Conservation (phyloP, 257 asterid species). For the Nemophila menziesii region DNA sequence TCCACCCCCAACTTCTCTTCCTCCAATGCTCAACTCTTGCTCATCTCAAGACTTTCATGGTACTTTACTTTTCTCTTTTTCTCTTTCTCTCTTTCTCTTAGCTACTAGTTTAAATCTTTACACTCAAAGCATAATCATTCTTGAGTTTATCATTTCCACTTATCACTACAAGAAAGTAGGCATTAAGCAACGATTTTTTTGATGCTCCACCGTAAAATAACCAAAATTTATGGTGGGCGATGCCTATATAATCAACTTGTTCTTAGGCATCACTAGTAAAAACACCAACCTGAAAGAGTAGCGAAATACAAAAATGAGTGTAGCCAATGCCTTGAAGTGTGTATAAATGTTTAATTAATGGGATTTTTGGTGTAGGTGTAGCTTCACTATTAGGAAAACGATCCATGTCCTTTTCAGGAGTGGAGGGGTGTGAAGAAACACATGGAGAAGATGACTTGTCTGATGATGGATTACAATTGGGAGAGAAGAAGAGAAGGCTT, state of each 20-base stretch:
- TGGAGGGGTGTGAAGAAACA: constrained; percentile 1
- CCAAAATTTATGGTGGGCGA: too few species aligned
- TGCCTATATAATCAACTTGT: too few species aligned
- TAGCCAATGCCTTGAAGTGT: background rate
- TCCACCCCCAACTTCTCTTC: constrained; percentile 31
- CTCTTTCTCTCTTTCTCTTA: constrained; percentile 3
- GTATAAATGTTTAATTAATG: background rate
- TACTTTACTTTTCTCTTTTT: constrained; percentile 1
- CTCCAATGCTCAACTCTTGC: constrained; percentile 24
- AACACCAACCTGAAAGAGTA: too few species aligned
- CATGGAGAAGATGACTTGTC: constrained; percentile 39
- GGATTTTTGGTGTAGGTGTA: constrained; percentile 10
- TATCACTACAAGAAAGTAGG: too few species aligned
- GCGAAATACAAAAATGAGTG: too few species aligned
- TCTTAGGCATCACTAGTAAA: too few species aligned
- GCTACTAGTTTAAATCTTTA: too few species aligned
- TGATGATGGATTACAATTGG: constrained; percentile 43
- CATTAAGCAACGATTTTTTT: too few species aligned
- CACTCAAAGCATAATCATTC: too few species aligned
- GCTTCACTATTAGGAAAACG: constrained; percentile 8
- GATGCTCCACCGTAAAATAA: too few species aligned
- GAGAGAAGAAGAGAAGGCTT: constrained; percentile 55
- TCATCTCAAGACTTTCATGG: constrained; percentile 31
- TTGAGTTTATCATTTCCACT: too few species aligned
- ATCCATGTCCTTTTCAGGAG: constrained; percentile 2